Percentiles rank a stretch among this genome's conserved stretches.
Conservation (phyloP, 192 early-diverging fungal species). For the Rhizoclosmatium globosum region DNA sequence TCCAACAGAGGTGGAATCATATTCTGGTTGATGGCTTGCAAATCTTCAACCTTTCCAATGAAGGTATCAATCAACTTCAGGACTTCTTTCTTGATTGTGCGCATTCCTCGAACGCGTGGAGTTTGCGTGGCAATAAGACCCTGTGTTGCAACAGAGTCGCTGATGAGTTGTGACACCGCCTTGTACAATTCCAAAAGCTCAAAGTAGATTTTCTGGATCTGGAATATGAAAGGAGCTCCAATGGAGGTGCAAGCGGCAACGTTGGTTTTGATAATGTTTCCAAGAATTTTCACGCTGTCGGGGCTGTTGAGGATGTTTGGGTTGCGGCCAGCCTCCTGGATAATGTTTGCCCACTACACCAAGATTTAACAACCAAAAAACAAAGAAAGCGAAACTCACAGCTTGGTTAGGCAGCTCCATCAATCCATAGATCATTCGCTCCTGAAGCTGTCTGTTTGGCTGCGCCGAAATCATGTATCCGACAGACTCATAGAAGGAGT, state of each 20-base stretch:
- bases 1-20: conserved; percentile 93
- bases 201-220: conserved; percentile 89
- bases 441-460: conserved; percentile 77
- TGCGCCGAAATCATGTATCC: conserved; percentile 98
- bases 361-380: neutral
- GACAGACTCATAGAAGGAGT: conserved; percentile 99
- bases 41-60: conserved; percentile 86
- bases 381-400: conserved; percentile 52
- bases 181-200: conserved; percentile 94
- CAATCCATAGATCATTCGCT: conserved; percentile 81
- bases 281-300: conserved; percentile 85
- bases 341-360: conserved; percentile 80
- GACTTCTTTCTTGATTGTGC: conserved; percentile 96
- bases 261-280: conserved; percentile 95
- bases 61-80: conserved; percentile 93
- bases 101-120: conserved; percentile 86
- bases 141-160: conserved; percentile 74
- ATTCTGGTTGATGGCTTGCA: conserved; percentile 78
- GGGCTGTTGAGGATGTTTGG: conserved; percentile 76
- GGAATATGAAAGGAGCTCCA: conserved; percentile 86
- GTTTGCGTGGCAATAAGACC: conserved; percentile 92
- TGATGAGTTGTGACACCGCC: conserved; percentile 85
- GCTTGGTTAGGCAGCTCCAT: conserved; percentile 91
- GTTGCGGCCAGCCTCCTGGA: conserved; percentile 75
- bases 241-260: conserved; percentile 89